Evolutionary conservation across 139 green algal species (phyloP).

Genomic region (Tetratostichococcus sp.): DNA sequence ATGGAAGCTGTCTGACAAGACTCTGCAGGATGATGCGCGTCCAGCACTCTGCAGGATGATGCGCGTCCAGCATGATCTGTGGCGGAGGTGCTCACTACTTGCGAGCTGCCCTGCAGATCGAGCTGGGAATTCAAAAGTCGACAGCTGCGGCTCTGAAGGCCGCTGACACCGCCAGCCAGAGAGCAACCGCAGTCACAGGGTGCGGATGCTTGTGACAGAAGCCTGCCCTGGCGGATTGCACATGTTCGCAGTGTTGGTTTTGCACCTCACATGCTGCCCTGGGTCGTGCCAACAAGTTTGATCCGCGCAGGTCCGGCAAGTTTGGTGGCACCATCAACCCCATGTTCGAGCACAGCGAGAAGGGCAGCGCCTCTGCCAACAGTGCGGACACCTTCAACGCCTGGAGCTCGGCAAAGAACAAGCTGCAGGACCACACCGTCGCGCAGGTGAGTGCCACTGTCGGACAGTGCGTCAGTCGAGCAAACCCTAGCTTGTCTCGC

Average conservation of each 20-base stretch:
- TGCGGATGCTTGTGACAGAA: too few relatives aligned
- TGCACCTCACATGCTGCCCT: too few relatives aligned
- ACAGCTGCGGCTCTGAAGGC: not conserved
- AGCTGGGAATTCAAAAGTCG: not conserved
- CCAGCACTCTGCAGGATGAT: too few relatives aligned
- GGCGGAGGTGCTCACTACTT: not conserved
- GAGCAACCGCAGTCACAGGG: too few relatives aligned
- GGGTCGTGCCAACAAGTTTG: too few relatives aligned
- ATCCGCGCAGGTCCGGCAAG: not conserved
- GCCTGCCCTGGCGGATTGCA: too few relatives aligned
- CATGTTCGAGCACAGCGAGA: not conserved
- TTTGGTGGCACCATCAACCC: not conserved
- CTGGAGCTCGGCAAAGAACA: not conserved
- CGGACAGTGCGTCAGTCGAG: too few relatives aligned
- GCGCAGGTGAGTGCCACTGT: not conserved
- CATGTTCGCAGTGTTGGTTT: too few relatives aligned
- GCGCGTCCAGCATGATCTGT: too few relatives aligned
- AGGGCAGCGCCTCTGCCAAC: not conserved
- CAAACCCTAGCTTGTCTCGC: too few relatives aligned
- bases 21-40: too few relatives aligned
- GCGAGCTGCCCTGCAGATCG: not conserved
- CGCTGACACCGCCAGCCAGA: not conserved
- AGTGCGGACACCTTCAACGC: not conserved
- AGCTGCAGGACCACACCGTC: not conserved
- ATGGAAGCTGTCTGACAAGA: too few relatives aligned